phyloP scores from a whole-genome alignment of 768 basidiomycete genomes.

The Kwoniella sp. region DNA sequence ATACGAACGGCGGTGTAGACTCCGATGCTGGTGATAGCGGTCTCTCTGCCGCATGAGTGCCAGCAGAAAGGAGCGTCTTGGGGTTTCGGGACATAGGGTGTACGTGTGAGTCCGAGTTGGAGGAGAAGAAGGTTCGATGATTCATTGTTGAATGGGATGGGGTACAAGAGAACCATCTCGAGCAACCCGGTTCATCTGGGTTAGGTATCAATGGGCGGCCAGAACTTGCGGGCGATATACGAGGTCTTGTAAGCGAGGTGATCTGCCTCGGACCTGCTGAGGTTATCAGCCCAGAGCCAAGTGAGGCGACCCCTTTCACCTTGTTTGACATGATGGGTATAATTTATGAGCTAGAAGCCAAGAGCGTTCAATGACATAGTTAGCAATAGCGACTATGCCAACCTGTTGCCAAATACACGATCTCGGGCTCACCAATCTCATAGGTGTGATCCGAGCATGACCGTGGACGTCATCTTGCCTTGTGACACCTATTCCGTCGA shows the following conservation, averaged over 20 bases:
- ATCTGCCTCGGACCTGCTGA: not conserved
- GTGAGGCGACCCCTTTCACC: slow-evolving; percentile 12
- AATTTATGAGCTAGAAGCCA: not conserved
- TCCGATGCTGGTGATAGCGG: not conserved
- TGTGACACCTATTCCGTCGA: no score
- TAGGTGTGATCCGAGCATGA: no score
- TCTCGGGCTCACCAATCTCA: no score
- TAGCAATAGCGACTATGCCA: no score
- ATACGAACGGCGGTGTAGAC: not conserved
- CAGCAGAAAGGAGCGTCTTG: not conserved
- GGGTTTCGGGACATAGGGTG: not conserved
- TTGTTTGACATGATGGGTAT: slow-evolving; percentile 12
- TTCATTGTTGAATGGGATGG: not conserved
- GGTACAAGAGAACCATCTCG: slow-evolving; percentile 12
- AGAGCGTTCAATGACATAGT: no score
- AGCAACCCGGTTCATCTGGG: slow-evolving; percentile 20
- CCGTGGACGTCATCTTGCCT: no score
- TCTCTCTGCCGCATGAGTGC: no score
- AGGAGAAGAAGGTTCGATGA: slow-evolving; percentile 19
- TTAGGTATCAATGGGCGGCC: not conserved
- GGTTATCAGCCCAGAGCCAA: not conserved
- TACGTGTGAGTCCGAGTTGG: not conserved
- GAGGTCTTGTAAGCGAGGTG: not conserved
- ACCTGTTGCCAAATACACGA: no score
- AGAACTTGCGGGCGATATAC: not conserved